Base-by-base conservation (phyloP, 208 protist genomes). In the Leishmania martiniquensis region DNA sequence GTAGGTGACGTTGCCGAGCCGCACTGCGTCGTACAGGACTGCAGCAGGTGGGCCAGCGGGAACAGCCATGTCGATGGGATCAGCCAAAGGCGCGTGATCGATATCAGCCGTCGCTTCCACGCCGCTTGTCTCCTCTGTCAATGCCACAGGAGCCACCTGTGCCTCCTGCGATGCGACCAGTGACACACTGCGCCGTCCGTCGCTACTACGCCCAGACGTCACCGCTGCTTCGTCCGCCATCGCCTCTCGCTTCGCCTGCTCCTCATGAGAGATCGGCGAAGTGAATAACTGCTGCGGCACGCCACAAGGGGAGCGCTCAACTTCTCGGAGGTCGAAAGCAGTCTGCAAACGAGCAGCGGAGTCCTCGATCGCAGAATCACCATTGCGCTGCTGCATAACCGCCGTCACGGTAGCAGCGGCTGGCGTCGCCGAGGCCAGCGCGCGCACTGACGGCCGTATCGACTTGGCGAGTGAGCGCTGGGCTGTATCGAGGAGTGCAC, bases 401-500 rank as follows among this genome's bases (percentile, higher is more conserved):
- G 47, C n/a, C 45, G 47, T n/a, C 44, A 57, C 67, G 29, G n/a
- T 54, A 51, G 67, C 13, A 51, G 34, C 72, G 15, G 72, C 72
- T 22, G 52, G 25, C n/a, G 71, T 39, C 32, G 55, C 34, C 9
- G 72, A 51, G 55, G 57, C n/a, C 15, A 59, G 59, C 55, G 72
- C 68, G 39, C 1, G n/a, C 57, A 68, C 20, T 22, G 39, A 9
- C 42, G 17, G 42, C 49, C 1, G 45, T 44, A n/a, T 34, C 52
- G 70, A 17, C 47, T 60, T 76, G 2, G 62, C 68, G 55, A 90
- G 63, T 10, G 87, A 90, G 37, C 84, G 89, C 68, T 78, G 78
- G 32, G 66, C 85, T 6, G 84, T 93, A 15, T 71, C 65, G 62
- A 91, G 63, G 52, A 93, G 60, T 42, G 72, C 85, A 1, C 74